phyloP scores from a whole-genome alignment of 2,329 filamentous ascomycete genomes.

The Cladosporium sphaerospermum region DNA sequence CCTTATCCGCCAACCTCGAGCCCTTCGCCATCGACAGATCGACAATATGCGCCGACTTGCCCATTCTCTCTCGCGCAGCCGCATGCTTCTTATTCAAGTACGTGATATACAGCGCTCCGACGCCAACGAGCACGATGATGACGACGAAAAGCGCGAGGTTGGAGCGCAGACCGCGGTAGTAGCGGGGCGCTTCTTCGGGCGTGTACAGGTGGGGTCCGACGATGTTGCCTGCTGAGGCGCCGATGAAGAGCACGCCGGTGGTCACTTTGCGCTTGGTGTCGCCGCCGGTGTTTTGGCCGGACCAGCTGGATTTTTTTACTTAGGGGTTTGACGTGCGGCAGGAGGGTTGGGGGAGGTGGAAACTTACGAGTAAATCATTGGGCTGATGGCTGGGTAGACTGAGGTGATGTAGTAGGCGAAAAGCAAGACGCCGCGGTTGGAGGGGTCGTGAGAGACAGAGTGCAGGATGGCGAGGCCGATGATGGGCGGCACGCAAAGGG shows the following conservation, averaged over 20 bases:
- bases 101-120: constrained; percentile 43
- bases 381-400: constrained; percentile 55
- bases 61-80: constrained; percentile 48
- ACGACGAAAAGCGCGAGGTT: constrained; percentile 57
- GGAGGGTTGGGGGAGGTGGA: background rate
- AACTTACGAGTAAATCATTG: constrained; percentile 44
- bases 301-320: constrained; percentile 36
- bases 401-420: constrained; percentile 56
- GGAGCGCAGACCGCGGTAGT: constrained; percentile 51
- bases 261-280: constrained; percentile 65
- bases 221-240: constrained; percentile 52
- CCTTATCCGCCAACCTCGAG: constrained; percentile 33
- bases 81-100: constrained; percentile 52
- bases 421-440: constrained; percentile 47
- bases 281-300: constrained; percentile 58
- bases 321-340: no score
- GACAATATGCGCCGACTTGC: constrained; percentile 53
- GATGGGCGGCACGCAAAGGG: constrained; percentile 53
- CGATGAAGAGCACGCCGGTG: constrained; percentile 59
- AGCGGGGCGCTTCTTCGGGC: constrained; percentile 53
- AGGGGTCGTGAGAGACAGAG: constrained; percentile 38
- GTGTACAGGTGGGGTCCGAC: constrained; percentile 61
- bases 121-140: constrained; percentile 48
- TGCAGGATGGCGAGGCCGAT: constrained; percentile 51
- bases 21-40: constrained; percentile 55